These are phyloP conservation scores for Cocos nucifera DNA, from an alignment of 176 grass and related monocot species.

Conservation along the genomic window DNA sequence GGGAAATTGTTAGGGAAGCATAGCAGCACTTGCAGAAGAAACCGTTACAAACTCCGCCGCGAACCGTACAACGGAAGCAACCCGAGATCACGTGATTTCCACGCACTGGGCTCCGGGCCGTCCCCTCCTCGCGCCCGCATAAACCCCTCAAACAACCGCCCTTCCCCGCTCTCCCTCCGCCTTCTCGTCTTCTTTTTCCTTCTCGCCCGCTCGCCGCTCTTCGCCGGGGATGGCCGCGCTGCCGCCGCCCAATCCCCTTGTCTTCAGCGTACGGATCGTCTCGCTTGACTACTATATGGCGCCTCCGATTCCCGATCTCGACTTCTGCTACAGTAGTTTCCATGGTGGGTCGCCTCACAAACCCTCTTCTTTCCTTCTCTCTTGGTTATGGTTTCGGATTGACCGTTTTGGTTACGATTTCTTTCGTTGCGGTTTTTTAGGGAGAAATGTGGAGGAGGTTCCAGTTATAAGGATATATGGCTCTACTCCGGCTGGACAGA, in stretches of 20 bases:
- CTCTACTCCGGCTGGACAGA: too few species aligned
- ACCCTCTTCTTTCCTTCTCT: neutral
- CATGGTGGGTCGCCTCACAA: slow-evolving; percentile 34
- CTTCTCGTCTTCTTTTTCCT: neutral
- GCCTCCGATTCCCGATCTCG: slow-evolving; percentile 53
- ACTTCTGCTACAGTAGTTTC: slow-evolving; percentile 62
- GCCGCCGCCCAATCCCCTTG: slow-evolving; percentile 18
- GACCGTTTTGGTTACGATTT: neutral
- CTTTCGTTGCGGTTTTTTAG: slow-evolving; percentile 18
- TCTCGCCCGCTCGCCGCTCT: slow-evolving; percentile 4
- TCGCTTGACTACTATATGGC: slow-evolving; percentile 95
- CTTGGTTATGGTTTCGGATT: neutral
- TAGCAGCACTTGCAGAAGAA: too few species aligned
- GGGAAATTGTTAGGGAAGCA: too few species aligned
- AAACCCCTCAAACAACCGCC: too few species aligned
- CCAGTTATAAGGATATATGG: too few species aligned
- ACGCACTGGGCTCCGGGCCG: too few species aligned
- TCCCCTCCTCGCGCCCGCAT: too few species aligned
- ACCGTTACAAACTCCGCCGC: too few species aligned
- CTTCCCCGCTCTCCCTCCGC: neutral
- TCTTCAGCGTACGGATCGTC: slow-evolving; percentile 78
- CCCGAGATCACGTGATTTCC: too few species aligned
- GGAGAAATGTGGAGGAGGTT: slow-evolving; percentile 22
- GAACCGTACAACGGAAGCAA: too few species aligned
- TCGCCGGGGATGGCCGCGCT: slow-evolving; percentile 25